A percentile compares a stretch with the other conserved stretches of the same genome.
These are phyloP conservation scores for Capronia coronata DNA, from an alignment of 2,329 filamentous ascomycete species.

Conservation along the genomic window DNA sequence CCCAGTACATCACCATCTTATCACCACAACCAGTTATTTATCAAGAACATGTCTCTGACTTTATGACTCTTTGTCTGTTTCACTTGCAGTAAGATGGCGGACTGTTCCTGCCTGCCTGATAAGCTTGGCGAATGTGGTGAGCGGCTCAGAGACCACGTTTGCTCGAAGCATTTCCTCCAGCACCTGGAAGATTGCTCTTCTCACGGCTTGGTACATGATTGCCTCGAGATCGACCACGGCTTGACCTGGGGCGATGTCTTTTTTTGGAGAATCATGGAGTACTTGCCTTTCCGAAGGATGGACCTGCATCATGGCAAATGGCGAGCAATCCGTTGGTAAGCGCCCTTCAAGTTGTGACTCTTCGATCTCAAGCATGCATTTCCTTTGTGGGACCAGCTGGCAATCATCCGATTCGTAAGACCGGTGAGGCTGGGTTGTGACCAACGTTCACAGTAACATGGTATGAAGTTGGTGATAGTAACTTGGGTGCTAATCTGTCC, in stretches of 20 bases:
- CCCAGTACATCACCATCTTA: too few species aligned
- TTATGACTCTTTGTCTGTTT: too few species aligned
- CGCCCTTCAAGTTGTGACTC: neutral
- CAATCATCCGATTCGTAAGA: too few species aligned
- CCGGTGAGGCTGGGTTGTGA: too few species aligned
- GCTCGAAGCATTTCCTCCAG: constrained; percentile 44
- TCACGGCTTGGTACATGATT: constrained; percentile 60
- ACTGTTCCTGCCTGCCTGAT: constrained; percentile 53
- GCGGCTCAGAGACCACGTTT: constrained; percentile 8
- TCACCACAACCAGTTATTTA: too few species aligned
- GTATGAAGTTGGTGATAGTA: too few species aligned
- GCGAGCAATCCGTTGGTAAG: constrained; percentile 66
- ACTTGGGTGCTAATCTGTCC: neutral
- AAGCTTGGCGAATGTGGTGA: constrained; percentile 18
- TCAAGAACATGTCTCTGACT: too few species aligned
- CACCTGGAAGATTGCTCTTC: constrained; percentile 48
- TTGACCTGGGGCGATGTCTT: constrained; percentile 51
- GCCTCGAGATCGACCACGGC: constrained; percentile 58
- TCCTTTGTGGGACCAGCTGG: too few species aligned
- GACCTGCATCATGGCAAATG: constrained; percentile 57
- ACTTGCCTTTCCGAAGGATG: constrained; percentile 73
- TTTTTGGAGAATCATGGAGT: constrained; percentile 74
- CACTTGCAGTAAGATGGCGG: constrained; percentile 21
- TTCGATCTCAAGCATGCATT: too few species aligned
- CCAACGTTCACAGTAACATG: too few species aligned